Conservation (phyloP, 1,284 basidiomycete species). For the Ustilago crameri region DNA sequence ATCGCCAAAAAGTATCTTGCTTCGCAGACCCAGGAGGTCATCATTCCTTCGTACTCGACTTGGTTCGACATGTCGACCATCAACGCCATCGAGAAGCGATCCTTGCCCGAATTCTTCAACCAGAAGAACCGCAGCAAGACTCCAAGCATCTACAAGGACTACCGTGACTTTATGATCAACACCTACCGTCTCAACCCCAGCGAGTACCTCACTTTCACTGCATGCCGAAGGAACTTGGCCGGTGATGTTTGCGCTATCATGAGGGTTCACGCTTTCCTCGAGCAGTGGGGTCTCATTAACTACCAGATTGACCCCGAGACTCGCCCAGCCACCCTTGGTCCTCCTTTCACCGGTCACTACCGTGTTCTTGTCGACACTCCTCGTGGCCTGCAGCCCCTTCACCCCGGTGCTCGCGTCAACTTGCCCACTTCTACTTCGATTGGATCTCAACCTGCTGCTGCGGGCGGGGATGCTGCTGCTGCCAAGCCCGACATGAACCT, state of each 20-base stretch:
- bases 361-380: slow-evolving; percentile 96
- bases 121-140: slow-evolving; percentile 87
- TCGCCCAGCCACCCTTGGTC: slow-evolving; percentile 89
- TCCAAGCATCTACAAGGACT: slow-evolving; percentile 97
- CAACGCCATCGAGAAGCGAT: slow-evolving; percentile 89
- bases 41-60: slow-evolving; percentile 95
- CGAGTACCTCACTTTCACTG: slow-evolving; percentile 97
- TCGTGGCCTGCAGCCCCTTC: slow-evolving; percentile 91
- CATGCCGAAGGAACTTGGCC: slow-evolving; percentile 92
- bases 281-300: slow-evolving; percentile 99
- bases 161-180: slow-evolving; percentile 99
- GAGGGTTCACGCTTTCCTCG: slow-evolving; percentile 97
- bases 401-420: slow-evolving; percentile 74
- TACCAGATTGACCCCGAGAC: slow-evolving; percentile 99
- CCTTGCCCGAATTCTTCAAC: slow-evolving; percentile 98
- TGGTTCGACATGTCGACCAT: slow-evolving; percentile 98
- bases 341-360: slow-evolving; percentile 98
- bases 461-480: slow-evolving; percentile 74
- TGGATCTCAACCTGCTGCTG: slow-evolving; percentile 9
- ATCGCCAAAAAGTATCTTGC: slow-evolving; percentile 93
- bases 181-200: slow-evolving; percentile 92
- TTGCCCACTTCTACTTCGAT: slow-evolving; percentile 23
- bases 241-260: slow-evolving; percentile 99
- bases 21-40: slow-evolving; percentile 89
- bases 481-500: slow-evolving; percentile 69